A percentile compares a stretch with the other conserved stretches of the same genome.
Conservation (phyloP, 2,329 filamentous ascomycete species). For the Penicillium sp. region DNA sequence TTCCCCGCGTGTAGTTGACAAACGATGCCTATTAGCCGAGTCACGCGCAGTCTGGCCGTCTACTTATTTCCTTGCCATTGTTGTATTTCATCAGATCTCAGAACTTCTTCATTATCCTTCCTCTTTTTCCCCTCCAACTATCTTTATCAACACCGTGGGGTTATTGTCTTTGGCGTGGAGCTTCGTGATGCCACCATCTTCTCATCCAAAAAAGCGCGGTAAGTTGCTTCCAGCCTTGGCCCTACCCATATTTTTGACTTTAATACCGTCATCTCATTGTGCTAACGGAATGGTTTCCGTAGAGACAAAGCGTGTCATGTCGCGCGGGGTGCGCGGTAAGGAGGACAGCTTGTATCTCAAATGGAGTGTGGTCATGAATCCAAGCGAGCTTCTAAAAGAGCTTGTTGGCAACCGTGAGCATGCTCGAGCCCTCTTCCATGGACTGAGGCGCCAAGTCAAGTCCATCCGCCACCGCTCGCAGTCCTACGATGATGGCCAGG, state of each 20-base stretch:
- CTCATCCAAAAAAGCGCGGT: not conserved
- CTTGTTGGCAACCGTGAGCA: constrained; percentile 29
- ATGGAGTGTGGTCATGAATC: constrained; percentile 11
- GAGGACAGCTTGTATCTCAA: constrained; percentile 12
- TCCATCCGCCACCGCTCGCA: constrained; percentile 38
- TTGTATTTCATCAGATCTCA: not conserved
- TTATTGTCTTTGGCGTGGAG: not conserved
- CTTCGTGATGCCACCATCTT: not conserved
- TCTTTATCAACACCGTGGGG: not conserved
- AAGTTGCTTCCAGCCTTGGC: not conserved
- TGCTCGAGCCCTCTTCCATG: constrained; percentile 28
- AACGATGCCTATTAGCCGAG: not conserved
- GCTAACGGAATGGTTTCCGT: not conserved
- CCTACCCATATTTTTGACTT: not conserved
- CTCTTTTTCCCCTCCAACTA: not conserved
- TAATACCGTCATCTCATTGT: too few species aligned
- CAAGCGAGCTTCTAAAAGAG: constrained; percentile 29
- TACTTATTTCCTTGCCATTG: not conserved
- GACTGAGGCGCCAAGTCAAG: constrained; percentile 36
- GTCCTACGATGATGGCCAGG: constrained; percentile 32
- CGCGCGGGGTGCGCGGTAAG: not conserved
- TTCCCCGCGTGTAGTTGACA: not conserved
- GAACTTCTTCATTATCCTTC: not conserved
- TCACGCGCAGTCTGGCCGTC: not conserved
- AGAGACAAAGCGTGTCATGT: not conserved